phyloP scores from a whole-genome alignment of 2,329 filamentous ascomycete genomes.

The Aspergillus novoparasiticus region DNA sequence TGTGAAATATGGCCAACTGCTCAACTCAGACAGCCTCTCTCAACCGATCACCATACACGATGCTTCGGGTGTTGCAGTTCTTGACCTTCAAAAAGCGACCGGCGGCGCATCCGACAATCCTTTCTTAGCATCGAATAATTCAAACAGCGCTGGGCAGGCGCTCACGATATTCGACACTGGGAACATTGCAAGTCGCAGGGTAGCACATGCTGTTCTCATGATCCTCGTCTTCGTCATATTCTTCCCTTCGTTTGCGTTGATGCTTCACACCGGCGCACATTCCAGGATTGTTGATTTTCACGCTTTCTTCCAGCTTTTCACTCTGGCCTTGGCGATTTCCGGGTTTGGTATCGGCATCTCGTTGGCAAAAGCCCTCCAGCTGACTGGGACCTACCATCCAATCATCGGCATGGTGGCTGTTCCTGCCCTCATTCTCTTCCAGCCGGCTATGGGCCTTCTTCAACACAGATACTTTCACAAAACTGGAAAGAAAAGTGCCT shows the following conservation, averaged over 20 bases:
- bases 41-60: conserved; percentile 28
- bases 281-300: conserved; percentile 17
- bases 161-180: too few relatives aligned
- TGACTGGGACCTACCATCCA: conserved; percentile 49
- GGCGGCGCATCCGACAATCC: conserved; percentile 23
- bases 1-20: conserved; percentile 23
- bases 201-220: conserved; percentile 31
- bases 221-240: conserved; percentile 26
- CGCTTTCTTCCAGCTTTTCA: conserved; percentile 45
- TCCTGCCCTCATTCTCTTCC: conserved; percentile 56
- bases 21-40: conserved; percentile 24
- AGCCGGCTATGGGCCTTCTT: conserved; percentile 54
- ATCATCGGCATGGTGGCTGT: conserved; percentile 59
- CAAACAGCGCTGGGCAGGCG: too few relatives aligned
- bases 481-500: conserved; percentile 45
- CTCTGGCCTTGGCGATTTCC: conserved; percentile 50
- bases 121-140: conserved; percentile 1
- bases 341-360: conserved; percentile 56
- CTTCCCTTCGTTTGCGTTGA: conserved; percentile 14
- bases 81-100: conserved; percentile 27
- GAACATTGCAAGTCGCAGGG: neutral
- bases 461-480: conserved; percentile 57
- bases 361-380: conserved; percentile 44
- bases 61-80: conserved; percentile 18
- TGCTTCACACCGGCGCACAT: too few relatives aligned